Evolutionary conservation across 208 protist species (phyloP), one percentile per base, ranked within the genome.

Genomic region (Endotrypanum monterogeii): DNA sequence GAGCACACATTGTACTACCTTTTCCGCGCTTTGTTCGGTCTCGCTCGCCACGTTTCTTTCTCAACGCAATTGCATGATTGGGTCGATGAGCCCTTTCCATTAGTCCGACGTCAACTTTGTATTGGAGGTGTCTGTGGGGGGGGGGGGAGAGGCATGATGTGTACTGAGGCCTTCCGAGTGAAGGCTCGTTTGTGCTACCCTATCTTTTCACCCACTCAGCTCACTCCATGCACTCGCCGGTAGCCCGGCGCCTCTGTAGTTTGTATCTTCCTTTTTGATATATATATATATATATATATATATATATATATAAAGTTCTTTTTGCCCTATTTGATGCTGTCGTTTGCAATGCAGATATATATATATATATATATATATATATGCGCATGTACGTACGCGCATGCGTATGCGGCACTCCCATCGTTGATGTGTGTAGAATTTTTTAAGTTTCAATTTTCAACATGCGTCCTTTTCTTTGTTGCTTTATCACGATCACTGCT

Each of bases 311-410:
- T n/a, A n/a, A n/a, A n/a, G n/a, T 63, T 55, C 50, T 37, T 12
- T 57, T 32, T 67, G 7, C 32, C 37, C 20, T 55, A 8, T 23
- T 60, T 4, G 54, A 9, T 28, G 46, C 4, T 32, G 12, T 71
- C n/a, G 2, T 23, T 23, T 28, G 20, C 41, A 23, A 32, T n/a
- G 44, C 28, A 62, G 54, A 35, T n/a, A 73, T 56, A 62, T 54
- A 51, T 56, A 71, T 52, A 71, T 46, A 71, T 6, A 44, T 41
- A 35, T 35, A 35, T 62, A 18, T 62, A 37, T 35, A 28, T 62
- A 28, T 62, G 46, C n/a, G 50, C 6, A 28, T 62, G n/a, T 62
- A 11, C 11, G 57, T 62, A 28, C 39, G 25, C 39, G 57, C 39
- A 28, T 62, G 14, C 14, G 57, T 35, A 28, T 37, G 57, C n/a